phyloP scores from a whole-genome alignment of 306 rosid genomes.

The Begonia masoniana region DNA sequence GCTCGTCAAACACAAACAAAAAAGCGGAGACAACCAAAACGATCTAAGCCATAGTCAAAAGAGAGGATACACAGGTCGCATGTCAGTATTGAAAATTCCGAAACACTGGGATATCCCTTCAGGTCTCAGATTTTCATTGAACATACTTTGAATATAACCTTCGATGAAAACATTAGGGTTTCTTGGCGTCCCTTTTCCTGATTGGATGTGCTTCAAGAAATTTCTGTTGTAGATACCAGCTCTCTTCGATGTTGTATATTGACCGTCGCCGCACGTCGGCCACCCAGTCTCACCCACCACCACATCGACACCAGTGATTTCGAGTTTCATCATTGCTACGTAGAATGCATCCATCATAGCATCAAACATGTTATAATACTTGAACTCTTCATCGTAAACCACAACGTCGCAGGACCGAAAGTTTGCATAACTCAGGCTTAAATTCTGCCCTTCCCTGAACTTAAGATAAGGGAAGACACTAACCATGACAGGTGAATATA shows the following conservation, averaged over 20 bases:
- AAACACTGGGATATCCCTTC: conserved; percentile 18
- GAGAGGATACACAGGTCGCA: conserved; percentile 19
- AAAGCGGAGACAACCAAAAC: too few species aligned
- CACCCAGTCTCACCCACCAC: conserved; percentile 25
- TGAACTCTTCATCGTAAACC: conserved; percentile 5
- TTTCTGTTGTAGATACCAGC: conserved; percentile 20
- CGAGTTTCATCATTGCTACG: conserved; percentile 16
- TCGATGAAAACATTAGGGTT: conserved; percentile 9
- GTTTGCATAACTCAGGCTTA: conserved; percentile 9
- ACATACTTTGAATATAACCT: conserved; percentile 23
- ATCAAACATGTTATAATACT: conserved; percentile 17
- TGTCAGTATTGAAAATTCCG: conserved; percentile 17
- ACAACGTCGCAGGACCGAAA: not conserved
- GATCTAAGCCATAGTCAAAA: not conserved
- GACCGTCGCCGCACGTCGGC: conserved; percentile 25
- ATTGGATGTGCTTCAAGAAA: conserved; percentile 5
- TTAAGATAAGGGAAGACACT: conserved; percentile 17
- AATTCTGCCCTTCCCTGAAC: not conserved
- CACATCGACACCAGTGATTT: not conserved
- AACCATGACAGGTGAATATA: conserved; percentile 18
- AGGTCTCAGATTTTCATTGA: conserved; percentile 20
- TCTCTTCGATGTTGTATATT: conserved; percentile 9
- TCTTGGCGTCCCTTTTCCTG: conserved; percentile 18
- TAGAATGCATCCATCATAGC: conserved; percentile 21
- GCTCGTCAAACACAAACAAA: too few species aligned